phyloP scores from a whole-genome alignment of 768 basidiomycete species.

The Boletus sp. region DNA sequence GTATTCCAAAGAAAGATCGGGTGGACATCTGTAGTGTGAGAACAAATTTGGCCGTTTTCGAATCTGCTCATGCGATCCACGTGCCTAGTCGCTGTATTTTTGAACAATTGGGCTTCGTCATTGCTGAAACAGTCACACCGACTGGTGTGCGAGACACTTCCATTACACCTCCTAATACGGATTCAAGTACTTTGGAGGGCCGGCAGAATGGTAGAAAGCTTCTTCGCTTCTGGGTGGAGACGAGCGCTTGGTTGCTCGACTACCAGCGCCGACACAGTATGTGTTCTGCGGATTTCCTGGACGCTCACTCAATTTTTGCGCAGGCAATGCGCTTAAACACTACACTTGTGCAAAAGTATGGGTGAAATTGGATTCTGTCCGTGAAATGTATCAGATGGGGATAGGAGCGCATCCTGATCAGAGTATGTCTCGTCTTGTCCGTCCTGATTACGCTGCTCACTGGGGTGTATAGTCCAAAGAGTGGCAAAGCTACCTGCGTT shows the following conservation, averaged over 20 bases:
- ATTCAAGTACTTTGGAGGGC: conserved; percentile 43
- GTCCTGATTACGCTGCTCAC: conserved; percentile 1
- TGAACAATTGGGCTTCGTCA: conserved; percentile 37
- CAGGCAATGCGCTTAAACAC: conserved; percentile 48
- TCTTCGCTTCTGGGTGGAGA: conserved; percentile 78
- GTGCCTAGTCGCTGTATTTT: conserved; percentile 40
- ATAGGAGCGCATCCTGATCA: conserved; percentile 79
- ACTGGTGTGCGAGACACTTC: conserved; percentile 38
- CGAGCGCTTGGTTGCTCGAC: conserved; percentile 62
- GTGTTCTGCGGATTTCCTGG: conserved; percentile 13
- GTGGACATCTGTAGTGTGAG: conserved; percentile 61
- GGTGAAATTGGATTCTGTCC: conserved; percentile 53
- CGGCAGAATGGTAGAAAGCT: conserved; percentile 56
- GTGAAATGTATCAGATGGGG: conserved; percentile 69
- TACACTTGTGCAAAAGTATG: conserved; percentile 39
- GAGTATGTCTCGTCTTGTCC: conserved; percentile 41
- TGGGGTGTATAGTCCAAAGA: conserved; percentile 46
- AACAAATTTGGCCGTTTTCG: background rate
- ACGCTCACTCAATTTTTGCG: conserved; percentile 5
- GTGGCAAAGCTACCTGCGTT: conserved; percentile 44
- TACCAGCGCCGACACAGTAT: conserved; percentile 49
- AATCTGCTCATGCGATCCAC: conserved; percentile 10
- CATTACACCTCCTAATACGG: conserved; percentile 54
- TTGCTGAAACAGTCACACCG: conserved; percentile 18
- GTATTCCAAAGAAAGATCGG: conserved; percentile 65